phyloP scores from a whole-genome alignment of 176 grass and related monocot species.

The Zea luxurians region DNA sequence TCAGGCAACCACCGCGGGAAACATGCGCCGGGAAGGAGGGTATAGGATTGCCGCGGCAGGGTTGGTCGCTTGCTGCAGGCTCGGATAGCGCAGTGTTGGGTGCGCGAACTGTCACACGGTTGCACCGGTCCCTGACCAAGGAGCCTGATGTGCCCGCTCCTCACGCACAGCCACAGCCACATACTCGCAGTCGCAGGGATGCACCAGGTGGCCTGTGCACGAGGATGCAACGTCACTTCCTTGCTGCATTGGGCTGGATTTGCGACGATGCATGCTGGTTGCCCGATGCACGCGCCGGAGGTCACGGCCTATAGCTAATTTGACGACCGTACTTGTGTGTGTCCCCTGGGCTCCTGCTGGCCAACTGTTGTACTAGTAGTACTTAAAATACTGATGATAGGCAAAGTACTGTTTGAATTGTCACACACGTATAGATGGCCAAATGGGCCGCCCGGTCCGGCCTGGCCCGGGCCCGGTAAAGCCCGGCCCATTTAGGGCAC shows the following conservation, averaged over 20 bases:
- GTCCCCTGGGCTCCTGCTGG: no score
- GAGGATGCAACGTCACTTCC: not conserved
- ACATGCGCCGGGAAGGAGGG: not conserved
- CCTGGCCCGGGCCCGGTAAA: no score
- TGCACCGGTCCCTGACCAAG: slow-evolving; percentile 3
- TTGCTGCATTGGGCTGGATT: not conserved
- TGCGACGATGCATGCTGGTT: no score
- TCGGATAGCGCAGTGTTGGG: slow-evolving; percentile 4
- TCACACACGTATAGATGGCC: no score
- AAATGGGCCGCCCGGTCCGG: no score
- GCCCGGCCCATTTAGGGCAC: no score
- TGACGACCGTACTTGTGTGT: no score
- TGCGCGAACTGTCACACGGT: not conserved
- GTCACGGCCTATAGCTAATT: no score
- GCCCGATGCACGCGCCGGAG: no score
- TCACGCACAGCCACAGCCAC: not conserved
- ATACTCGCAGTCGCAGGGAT: not conserved
- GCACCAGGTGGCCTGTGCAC: not conserved
- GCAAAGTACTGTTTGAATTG: not conserved
- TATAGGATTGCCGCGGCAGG: slow-evolving; percentile 12
- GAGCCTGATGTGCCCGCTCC: not conserved
- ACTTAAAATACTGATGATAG: not conserved
- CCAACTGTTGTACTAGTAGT: not conserved
- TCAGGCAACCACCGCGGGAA: slow-evolving; percentile 39
- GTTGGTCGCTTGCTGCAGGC: slow-evolving; percentile 30